Percentiles rank a stretch among this genome's conserved stretches.
phyloP scores from a whole-genome alignment of 495 filamentous ascomycete genomes.

The Aspergillus avenaceus region DNA sequence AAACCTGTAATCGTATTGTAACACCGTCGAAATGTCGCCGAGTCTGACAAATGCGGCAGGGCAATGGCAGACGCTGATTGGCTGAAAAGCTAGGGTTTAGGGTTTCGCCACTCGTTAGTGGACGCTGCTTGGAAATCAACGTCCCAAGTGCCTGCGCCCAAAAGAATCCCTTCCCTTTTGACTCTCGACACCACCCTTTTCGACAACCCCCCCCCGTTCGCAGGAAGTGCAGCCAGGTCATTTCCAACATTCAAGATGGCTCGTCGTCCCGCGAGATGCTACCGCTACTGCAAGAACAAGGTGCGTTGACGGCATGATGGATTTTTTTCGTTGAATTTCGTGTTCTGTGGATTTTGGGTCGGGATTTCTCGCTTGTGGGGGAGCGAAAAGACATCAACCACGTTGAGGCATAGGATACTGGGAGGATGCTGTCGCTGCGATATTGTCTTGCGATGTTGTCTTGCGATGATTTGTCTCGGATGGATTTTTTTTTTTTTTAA shows the following conservation, averaged over 20 bases:
- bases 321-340: slow-evolving; percentile 17
- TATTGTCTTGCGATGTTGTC: neutral
- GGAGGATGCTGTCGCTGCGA: neutral
- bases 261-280: slow-evolving; percentile 96
- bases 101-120: slow-evolving; percentile 43
- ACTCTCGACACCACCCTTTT: slow-evolving; percentile 32
- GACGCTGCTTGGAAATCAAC: slow-evolving; percentile 49
- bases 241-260: slow-evolving; percentile 83
- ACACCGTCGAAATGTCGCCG: neutral
- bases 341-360: slow-evolving; percentile 24
- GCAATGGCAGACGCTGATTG: slow-evolving; percentile 21
- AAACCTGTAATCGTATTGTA: too few species aligned
- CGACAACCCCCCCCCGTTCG: slow-evolving; percentile 43
- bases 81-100: slow-evolving; percentile 41
- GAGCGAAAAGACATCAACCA: neutral
- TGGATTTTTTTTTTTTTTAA: neutral
- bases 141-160: slow-evolving; percentile 30
- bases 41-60: slow-evolving; percentile 20
- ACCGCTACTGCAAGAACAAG: slow-evolving; percentile 99
- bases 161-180: slow-evolving; percentile 32
- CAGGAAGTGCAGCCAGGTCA: slow-evolving; percentile 52
- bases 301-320: slow-evolving; percentile 48
- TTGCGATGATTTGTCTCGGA: neutral
- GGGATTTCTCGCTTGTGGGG: slow-evolving; percentile 33
- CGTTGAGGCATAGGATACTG: neutral